Percentiles rank a stretch among this genome's conserved stretches.
These are phyloP conservation scores for Aspergillus fischeri DNA, from an alignment of 2,329 filamentous ascomycete species.

Conservation along the genomic window DNA sequence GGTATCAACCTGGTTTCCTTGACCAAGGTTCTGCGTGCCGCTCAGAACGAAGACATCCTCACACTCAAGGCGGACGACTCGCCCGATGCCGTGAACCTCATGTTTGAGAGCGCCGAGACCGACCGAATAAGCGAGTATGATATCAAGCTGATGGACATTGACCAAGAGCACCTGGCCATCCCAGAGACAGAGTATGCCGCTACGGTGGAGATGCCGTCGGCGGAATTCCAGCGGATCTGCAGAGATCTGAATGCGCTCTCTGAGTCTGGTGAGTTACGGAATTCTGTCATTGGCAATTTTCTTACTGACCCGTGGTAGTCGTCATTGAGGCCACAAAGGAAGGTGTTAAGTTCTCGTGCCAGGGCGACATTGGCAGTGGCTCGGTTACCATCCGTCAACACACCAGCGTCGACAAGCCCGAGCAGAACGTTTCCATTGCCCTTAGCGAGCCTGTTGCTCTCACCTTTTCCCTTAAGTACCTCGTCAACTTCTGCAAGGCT, in stretches of 20 bases:
- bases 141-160: constrained; percentile 99
- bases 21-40: constrained; percentile 93
- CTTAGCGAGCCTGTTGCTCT: constrained; percentile 88
- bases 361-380: constrained; percentile 93
- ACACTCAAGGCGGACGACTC: constrained; percentile 97
- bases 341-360: constrained; percentile 89
- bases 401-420: constrained; percentile 83
- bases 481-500: constrained; percentile 99
- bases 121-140: constrained; percentile 98
- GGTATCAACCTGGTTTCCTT: constrained; percentile 95
- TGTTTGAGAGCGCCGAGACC: constrained; percentile 84
- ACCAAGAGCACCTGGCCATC: constrained; percentile 98
- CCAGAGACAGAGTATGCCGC: constrained; percentile 98
- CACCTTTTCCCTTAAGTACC: constrained; percentile 98
- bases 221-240: constrained; percentile 93
- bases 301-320: constrained; percentile 54
- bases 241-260: constrained; percentile 87
- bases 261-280: constrained; percentile 72
- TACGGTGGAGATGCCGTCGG: constrained; percentile 80
- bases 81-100: constrained; percentile 89
- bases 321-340: constrained; percentile 96
- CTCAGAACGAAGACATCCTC: constrained; percentile 88
- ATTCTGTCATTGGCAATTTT: not conserved
- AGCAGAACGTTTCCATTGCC: constrained; percentile 80
- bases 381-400: constrained; percentile 87